Percentiles rank a stretch among this genome's conserved stretches.
Conservation (phyloP, 306 rosid genomes). For the Malus sylvestris region DNA sequence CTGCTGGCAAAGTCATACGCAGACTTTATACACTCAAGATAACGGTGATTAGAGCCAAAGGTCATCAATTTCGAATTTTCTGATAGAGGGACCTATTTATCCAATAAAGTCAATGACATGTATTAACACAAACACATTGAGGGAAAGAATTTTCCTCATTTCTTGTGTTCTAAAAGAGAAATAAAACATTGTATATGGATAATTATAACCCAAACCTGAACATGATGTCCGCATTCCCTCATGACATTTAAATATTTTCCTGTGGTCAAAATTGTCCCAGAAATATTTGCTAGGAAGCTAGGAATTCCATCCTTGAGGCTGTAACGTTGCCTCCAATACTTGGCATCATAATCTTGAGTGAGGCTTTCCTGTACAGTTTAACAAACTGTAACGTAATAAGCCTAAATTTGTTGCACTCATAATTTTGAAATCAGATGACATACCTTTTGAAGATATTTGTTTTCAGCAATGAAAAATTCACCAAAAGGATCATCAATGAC, state of each 20-base stretch:
- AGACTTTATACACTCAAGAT: slow-evolving; percentile 90
- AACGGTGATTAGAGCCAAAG: slow-evolving; percentile 85
- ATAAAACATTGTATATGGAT: slow-evolving; percentile 1
- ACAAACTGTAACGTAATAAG: slow-evolving; percentile 17
- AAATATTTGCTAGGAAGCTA: slow-evolving; percentile 71
- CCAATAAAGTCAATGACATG: slow-evolving; percentile 20
- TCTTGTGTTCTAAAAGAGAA: neutral
- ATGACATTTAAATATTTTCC: slow-evolving; percentile 96
- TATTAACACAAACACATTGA: neutral
- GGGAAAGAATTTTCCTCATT: neutral
- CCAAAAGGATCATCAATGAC: slow-evolving; percentile 94
- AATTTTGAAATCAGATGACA: slow-evolving; percentile 8
- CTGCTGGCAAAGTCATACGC: slow-evolving; percentile 90
- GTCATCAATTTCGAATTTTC: slow-evolving; percentile 77
- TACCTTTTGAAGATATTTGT: slow-evolving; percentile 88
- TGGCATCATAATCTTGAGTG: slow-evolving; percentile 82
- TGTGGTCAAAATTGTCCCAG: slow-evolving; percentile 88
- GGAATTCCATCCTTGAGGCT: slow-evolving; percentile 98
- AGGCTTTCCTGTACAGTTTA: slow-evolving; percentile 74
- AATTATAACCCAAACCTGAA: slow-evolving; percentile 56
- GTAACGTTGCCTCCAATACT: slow-evolving; percentile 90
- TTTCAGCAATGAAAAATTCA: slow-evolving; percentile 90
- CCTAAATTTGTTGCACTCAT: slow-evolving; percentile 13
- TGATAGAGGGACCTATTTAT: slow-evolving; percentile 70
- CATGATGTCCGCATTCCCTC: slow-evolving; percentile 98